Evolutionary conservation across 208 protist species (phyloP), one percentile per base, ranked within the genome.

Genomic region (Leishmania braziliensis): DNA sequence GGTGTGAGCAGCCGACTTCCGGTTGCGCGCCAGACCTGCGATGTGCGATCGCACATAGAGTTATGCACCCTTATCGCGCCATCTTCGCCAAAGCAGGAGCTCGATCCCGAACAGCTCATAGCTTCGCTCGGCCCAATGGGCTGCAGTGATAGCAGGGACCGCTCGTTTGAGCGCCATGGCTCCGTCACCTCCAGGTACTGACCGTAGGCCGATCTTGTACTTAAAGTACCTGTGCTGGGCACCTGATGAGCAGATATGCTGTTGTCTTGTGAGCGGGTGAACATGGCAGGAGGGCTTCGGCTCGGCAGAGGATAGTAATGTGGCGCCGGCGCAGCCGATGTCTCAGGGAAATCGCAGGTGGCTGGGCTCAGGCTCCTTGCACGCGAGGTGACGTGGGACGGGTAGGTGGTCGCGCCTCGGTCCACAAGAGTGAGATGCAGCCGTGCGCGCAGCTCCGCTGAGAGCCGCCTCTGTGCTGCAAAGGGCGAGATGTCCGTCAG

Each of bases 351-450:
- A 8, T 26, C 36, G 26, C 53, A 33, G 54, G 60, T 33, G 51
- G 20, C 26, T 0, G 72, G 9, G 33, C 58, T 76, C 10, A 60
- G 8, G 1, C 33, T 46, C 33, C 60, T 39, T 4, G 63, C 54
- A 29, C 56, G 78, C 10, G 85, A 68, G 9, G 81, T 81, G 12
- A 70, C 78, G 66, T 88, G 81, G 12, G 86, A 87, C 51, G 75
- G 74, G 86, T 90, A 90, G 10, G 84, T 85, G 14, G 58, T 51
- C 33, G 75, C 83, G 18, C 85, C 79, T 6, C 39, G 58, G 29
- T 87, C 84, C 14, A 84, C 63, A 3, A 80, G 33, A 33, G 80
- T 81, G 46, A 90, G 86, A 9, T 78, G 83, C 23, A 90, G 72
- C 0, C 54, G 71, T 1, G 82, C 51, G 50, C 86, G 86, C 58